Evolutionary conservation across 2,329 filamentous ascomycete genomes (phyloP).

Genomic region (Verticillium alfalfae): DNA sequence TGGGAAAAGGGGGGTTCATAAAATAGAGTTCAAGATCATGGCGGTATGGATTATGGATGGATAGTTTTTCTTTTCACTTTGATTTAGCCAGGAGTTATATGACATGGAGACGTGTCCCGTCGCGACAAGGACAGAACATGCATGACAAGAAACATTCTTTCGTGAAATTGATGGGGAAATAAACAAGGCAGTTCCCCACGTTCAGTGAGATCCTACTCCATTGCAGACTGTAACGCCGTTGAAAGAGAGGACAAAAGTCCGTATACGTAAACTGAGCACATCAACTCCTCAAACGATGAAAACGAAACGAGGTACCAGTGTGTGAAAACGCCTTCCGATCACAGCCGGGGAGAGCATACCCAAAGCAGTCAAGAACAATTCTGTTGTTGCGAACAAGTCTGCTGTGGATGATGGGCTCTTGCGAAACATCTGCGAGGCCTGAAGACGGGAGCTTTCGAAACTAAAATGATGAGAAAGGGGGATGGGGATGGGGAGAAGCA

Average conservation of each 20-base stretch:
- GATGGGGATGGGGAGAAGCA: too few relatives aligned
- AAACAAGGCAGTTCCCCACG: slow-evolving; percentile 4
- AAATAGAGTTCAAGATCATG: background rate
- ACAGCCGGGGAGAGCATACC: background rate
- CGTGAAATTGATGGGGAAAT: slow-evolving; percentile 1
- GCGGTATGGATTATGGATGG: background rate
- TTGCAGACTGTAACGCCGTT: background rate
- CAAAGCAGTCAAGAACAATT: background rate
- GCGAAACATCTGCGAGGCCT: background rate
- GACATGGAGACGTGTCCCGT: background rate
- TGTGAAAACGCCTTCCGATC: background rate
- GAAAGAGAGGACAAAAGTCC: slow-evolving; percentile 5
- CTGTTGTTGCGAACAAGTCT: background rate
- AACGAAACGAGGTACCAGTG: slow-evolving; percentile 3
- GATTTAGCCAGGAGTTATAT: background rate
- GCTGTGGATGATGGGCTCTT: background rate
- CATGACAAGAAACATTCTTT: background rate
- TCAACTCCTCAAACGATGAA: slow-evolving; percentile 9
- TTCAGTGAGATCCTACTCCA: background rate
- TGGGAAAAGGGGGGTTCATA: slow-evolving; percentile 1
- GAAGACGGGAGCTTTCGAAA: background rate
- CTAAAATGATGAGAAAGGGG: background rate
- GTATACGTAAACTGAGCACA: background rate
- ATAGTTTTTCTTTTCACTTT: background rate
- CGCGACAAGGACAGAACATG: background rate